These are phyloP conservation scores for Mallotus japonicus DNA, from an alignment of 441 rosid species.

Conservation along the genomic window DNA sequence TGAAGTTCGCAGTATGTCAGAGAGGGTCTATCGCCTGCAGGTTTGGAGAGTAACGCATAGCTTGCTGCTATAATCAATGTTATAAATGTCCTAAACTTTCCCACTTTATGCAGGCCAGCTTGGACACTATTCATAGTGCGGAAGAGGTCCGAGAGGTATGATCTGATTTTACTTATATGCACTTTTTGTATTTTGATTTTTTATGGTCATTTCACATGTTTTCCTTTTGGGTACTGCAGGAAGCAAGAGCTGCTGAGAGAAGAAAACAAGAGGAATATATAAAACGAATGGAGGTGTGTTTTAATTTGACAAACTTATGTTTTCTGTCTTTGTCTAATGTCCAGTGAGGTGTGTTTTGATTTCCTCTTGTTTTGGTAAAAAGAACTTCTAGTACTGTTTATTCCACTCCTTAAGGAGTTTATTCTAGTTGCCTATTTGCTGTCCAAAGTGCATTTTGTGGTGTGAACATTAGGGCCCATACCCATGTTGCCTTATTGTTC, in stretches of 20 bases:
- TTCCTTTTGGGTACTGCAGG: slow-evolving; percentile 41
- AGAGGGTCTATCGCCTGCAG: slow-evolving; percentile 85
- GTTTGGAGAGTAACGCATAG: slow-evolving; percentile 36
- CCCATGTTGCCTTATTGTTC: background rate
- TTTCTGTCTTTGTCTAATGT: background rate
- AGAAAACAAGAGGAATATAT: slow-evolving; percentile 79
- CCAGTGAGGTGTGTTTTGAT: background rate
- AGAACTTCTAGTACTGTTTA: background rate
- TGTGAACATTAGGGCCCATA: background rate
- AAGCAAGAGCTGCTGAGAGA: slow-evolving; percentile 81
- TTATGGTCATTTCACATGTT: slow-evolving; percentile 10
- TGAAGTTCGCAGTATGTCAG: slow-evolving; percentile 85
- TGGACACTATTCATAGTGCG: slow-evolving; percentile 83
- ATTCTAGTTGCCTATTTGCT: background rate
- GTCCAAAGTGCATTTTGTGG: background rate
- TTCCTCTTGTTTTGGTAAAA: background rate
- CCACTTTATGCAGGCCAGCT: slow-evolving; percentile 60
- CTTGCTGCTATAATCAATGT: slow-evolving; percentile 8
- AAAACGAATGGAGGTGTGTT: slow-evolving; percentile 70
- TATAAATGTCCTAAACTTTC: slow-evolving; percentile 23
- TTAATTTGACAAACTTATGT: background rate
- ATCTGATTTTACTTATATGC: slow-evolving; percentile 12
- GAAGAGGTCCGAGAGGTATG: slow-evolving; percentile 92
- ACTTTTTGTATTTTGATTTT: slow-evolving; percentile 1
- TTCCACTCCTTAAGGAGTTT: background rate